Evolutionary conservation across 2,329 filamentous ascomycete genomes (phyloP).

Genomic region (Zasmidium angulare): DNA sequence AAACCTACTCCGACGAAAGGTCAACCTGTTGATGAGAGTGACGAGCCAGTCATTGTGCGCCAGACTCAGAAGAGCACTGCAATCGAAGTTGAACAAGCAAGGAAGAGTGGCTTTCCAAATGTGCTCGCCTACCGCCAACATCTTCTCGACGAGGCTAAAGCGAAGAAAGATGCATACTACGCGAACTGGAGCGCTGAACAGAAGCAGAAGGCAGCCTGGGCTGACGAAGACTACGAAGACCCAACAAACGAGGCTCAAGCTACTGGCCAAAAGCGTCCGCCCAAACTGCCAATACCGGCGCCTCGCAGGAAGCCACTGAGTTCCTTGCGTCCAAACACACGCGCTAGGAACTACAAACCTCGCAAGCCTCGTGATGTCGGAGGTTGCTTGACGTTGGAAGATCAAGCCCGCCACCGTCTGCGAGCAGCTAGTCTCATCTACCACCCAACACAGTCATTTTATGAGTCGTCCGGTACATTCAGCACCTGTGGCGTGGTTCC

Average conservation of each 20-base stretch:
- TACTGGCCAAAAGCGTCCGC: neutral
- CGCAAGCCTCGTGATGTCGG: slow-evolving; percentile 5
- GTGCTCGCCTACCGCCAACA: neutral
- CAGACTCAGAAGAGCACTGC: neutral
- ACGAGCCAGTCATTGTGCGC: neutral
- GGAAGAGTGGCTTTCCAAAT: neutral
- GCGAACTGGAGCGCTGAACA: neutral
- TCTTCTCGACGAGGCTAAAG: neutral
- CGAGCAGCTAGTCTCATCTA: slow-evolving; percentile 1
- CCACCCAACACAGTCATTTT: neutral
- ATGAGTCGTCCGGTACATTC: slow-evolving; percentile 2
- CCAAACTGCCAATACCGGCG: neutral
- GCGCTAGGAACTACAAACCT: neutral
- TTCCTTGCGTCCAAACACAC: neutral
- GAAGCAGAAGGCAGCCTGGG: neutral
- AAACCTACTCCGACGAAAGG: neutral
- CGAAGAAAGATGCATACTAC: neutral
- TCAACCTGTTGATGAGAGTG: neutral
- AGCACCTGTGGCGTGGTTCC: neutral
- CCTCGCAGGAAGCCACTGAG: neutral
- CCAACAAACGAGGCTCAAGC: neutral
- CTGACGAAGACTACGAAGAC: neutral
- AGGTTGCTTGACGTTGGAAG: slow-evolving; percentile 4
- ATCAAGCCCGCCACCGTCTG: neutral
- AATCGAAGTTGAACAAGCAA: neutral